phyloP scores from a whole-genome alignment of 495 filamentous ascomycete species.

The Podospora australis region DNA sequence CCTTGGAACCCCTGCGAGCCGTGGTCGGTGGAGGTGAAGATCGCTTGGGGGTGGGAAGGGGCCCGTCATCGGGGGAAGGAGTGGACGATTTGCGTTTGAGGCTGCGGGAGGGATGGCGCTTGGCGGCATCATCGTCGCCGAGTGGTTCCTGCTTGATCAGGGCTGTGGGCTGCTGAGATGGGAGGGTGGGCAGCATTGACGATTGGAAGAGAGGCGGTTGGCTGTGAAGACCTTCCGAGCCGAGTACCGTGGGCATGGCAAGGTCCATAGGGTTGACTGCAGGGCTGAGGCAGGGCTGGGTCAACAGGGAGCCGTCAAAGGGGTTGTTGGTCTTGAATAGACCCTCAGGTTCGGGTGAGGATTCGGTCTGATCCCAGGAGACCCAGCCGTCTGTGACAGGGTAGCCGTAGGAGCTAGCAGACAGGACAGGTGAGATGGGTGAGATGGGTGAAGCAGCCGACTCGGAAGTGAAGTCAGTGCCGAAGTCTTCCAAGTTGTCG shows the following conservation, averaged over 20 bases:
- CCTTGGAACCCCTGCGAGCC: neutral
- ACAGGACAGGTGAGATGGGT: slow-evolving; percentile 21
- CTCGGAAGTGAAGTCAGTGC: slow-evolving; percentile 25
- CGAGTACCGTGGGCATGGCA: slow-evolving; percentile 2
- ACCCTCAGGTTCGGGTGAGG: slow-evolving; percentile 14
- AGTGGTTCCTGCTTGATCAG: neutral
- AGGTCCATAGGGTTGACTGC: slow-evolving; percentile 29
- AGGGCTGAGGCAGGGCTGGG: slow-evolving; percentile 16
- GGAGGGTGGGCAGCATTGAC: slow-evolving; percentile 3
- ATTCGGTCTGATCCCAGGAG: slow-evolving; percentile 15
- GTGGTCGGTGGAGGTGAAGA: slow-evolving; percentile 7
- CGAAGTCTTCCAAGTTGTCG: slow-evolving; percentile 18
- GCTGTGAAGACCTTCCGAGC: neutral
- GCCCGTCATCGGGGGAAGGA: slow-evolving; percentile 13
- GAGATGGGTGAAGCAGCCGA: slow-evolving; percentile 23
- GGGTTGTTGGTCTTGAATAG: slow-evolving; percentile 17
- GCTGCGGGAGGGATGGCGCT: slow-evolving; percentile 16
- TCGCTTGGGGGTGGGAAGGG: slow-evolving; percentile 2
- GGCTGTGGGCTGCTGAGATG: slow-evolving; percentile 1
- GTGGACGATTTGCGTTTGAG: slow-evolving; percentile 27
- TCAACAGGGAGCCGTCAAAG: slow-evolving; percentile 10
- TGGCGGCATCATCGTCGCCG: slow-evolving; percentile 3
- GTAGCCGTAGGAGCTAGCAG: slow-evolving; percentile 20
- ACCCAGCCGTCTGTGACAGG: slow-evolving; percentile 17
- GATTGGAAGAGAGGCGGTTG: slow-evolving; percentile 11